phyloP scores from a whole-genome alignment of 2,329 filamentous ascomycete species.

The Talaromyces sp. region DNA sequence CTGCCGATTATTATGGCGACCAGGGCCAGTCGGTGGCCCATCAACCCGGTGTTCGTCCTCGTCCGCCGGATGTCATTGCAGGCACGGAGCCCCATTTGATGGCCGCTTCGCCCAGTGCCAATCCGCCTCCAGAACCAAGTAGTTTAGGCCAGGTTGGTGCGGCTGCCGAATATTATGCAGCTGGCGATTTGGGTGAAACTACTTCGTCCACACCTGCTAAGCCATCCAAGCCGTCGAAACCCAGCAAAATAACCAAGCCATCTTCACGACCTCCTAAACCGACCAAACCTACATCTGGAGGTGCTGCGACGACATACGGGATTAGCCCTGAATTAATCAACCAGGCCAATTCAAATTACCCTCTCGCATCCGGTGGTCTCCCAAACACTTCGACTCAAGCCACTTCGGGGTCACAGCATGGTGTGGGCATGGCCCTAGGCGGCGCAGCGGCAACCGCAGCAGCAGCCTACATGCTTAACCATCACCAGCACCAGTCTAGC shows the following conservation, averaged over 20 bases:
- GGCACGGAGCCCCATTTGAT: constrained; percentile 54
- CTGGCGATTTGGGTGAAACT: constrained; percentile 13
- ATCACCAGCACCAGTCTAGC: constrained; percentile 27
- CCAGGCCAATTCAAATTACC: constrained; percentile 17
- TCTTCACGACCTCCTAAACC: constrained; percentile 7
- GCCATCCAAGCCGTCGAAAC: constrained; percentile 26
- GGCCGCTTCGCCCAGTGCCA: constrained; percentile 45
- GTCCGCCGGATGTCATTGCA: constrained; percentile 49
- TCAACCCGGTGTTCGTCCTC: constrained; percentile 57
- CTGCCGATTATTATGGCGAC: constrained; percentile 60
- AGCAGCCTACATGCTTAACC: constrained; percentile 37
- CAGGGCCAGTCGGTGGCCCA: constrained; percentile 54
- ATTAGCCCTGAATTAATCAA: constrained; percentile 30
- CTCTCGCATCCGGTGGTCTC: constrained; percentile 13
- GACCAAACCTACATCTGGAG: constrained; percentile 3
- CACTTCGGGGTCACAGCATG: constrained; percentile 19
- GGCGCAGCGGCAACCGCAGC: constrained; percentile 36
- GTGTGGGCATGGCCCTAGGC: constrained; percentile 29
- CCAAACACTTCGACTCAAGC: constrained; percentile 18
- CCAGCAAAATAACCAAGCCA: constrained; percentile 24
- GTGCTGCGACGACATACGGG: constrained; percentile 34
- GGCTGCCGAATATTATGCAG: constrained; percentile 54
- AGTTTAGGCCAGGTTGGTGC: constrained; percentile 39
- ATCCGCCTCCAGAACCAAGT: constrained; percentile 57
- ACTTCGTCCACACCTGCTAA: constrained; percentile 21